A percentile compares a stretch with the other conserved stretches of the same genome.
phyloP scores from a whole-genome alignment of 768 basidiomycete species.

The Tricholoma sp. region DNA sequence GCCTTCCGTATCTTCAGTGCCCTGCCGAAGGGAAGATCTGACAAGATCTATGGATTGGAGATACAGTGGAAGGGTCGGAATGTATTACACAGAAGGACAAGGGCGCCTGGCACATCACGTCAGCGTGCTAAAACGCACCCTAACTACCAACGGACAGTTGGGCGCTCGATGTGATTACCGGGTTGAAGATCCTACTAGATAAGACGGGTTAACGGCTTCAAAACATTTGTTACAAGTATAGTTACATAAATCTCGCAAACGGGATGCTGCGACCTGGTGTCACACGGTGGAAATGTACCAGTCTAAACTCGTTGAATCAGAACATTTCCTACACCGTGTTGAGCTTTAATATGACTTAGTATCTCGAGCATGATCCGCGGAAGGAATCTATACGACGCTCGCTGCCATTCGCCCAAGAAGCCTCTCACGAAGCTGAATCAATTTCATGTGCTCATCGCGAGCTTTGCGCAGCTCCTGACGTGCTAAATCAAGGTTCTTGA shows the following conservation, averaged over 20 bases:
- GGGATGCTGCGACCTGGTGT: neutral
- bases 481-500: slow-evolving; percentile 43
- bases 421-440: slow-evolving; percentile 43
- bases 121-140: too few species aligned
- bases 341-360: neutral
- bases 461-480: slow-evolving; percentile 35
- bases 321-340: neutral
- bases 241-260: neutral
- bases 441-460: slow-evolving; percentile 37
- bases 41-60: too few species aligned
- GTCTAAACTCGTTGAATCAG: neutral
- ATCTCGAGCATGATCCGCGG: neutral
- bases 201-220: too few species aligned
- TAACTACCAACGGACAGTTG: too few species aligned
- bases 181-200: too few species aligned
- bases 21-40: too few species aligned
- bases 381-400: slow-evolving; percentile 25
- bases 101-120: too few species aligned
- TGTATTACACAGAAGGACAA: too few species aligned
- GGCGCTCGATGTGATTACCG: too few species aligned
- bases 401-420: slow-evolving; percentile 41
- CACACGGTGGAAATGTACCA: neutral
- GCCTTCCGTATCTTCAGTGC: too few species aligned
- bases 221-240: too few species aligned
- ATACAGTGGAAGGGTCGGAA: too few species aligned